Percentiles rank a stretch among this genome's conserved stretches.
These are phyloP conservation scores for Candida taoyuanica DNA, from an alignment of 805 yeast genomes.

Conservation along the genomic window DNA sequence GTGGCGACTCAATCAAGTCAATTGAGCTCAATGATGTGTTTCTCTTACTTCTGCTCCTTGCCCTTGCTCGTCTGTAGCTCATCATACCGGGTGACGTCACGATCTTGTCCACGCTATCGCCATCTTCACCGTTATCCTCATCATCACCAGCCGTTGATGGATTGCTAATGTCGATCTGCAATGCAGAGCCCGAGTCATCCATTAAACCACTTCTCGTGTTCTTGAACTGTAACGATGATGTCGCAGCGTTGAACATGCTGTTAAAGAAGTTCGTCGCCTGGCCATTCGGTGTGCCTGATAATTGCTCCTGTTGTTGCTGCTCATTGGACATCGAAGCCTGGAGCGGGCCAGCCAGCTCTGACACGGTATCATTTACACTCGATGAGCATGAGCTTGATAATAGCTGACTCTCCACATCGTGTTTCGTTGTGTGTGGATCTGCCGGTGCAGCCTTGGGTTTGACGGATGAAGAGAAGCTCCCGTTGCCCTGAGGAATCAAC, in stretches of 20 bases:
- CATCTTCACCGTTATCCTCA: too few species aligned
- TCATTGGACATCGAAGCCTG: neutral
- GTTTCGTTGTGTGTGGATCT: conserved; percentile 45
- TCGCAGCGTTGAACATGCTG: conserved; percentile 18
- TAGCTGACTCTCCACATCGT: conserved; percentile 38
- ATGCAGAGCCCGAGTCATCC: conserved; percentile 1
- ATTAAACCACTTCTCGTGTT: conserved; percentile 6
- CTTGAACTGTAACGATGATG: conserved; percentile 11
- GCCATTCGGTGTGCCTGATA: conserved; percentile 17
- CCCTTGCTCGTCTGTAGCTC: conserved; percentile 21
- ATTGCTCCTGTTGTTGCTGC: conserved; percentile 6
- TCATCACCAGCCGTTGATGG: neutral
- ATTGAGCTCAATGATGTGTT: conserved; percentile 18
- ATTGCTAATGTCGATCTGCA: neutral
- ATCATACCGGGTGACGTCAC: conserved; percentile 23
- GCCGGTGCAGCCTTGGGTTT: conserved; percentile 42
- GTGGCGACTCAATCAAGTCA: conserved; percentile 19
- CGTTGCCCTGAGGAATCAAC: conserved; percentile 8
- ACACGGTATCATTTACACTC: conserved; percentile 15
- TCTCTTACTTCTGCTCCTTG: conserved; percentile 13
- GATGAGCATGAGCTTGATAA: conserved; percentile 19
- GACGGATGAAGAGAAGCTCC: conserved; percentile 4
- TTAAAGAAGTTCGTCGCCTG: conserved; percentile 20
- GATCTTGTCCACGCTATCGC: conserved; percentile 3
- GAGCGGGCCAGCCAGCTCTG: conserved; percentile 11